Percentiles rank a stretch among this genome's conserved stretches.
These are phyloP conservation scores for Aspergillus biplanus DNA, from an alignment of 495 filamentous ascomycete genomes.

Conservation along the genomic window DNA sequence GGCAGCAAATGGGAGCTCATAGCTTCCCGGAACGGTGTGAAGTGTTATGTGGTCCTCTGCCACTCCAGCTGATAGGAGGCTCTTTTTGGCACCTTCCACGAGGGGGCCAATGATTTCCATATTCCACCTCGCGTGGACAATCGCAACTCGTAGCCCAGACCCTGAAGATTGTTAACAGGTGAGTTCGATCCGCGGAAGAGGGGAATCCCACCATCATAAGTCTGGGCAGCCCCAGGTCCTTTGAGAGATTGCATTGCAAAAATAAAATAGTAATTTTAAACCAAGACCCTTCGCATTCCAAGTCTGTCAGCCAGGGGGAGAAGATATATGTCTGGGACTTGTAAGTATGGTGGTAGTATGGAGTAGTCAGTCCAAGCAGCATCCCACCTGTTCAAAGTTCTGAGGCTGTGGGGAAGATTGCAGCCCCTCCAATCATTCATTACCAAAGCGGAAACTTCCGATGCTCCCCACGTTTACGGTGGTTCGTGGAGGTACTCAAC, in stretches of 20 bases:
- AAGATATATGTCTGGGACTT: not conserved
- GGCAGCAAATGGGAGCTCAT: conserved; percentile 87
- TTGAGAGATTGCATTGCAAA: conserved; percentile 52
- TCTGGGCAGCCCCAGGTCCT: conserved; percentile 60
- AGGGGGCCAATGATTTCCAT: conserved; percentile 75
- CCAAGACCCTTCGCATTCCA: not conserved
- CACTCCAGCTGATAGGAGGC: conserved; percentile 72
- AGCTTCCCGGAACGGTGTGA: conserved; percentile 89
- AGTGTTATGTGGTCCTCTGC: conserved; percentile 83
- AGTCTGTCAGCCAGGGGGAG: not conserved
- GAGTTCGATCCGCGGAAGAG: not conserved
- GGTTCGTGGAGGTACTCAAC: too few species aligned
- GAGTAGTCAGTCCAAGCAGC: not conserved
- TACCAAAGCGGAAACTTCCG: not conserved
- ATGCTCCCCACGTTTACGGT: not conserved
- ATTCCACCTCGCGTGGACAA: conserved; percentile 97
- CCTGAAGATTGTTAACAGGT: conserved; percentile 49
- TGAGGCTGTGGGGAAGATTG: not conserved
- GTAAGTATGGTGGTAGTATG: not conserved
- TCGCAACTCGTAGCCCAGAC: conserved; percentile 83
- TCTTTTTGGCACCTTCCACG: conserved; percentile 69
- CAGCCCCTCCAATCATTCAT: not conserved
- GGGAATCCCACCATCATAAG: conserved; percentile 49
- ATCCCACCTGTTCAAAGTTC: not conserved
- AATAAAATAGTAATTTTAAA: not conserved